A percentile compares a stretch with the other conserved stretches of the same genome.
Conservation (phyloP, 495 filamentous ascomycete species). For the Neurospora pannonica region DNA sequence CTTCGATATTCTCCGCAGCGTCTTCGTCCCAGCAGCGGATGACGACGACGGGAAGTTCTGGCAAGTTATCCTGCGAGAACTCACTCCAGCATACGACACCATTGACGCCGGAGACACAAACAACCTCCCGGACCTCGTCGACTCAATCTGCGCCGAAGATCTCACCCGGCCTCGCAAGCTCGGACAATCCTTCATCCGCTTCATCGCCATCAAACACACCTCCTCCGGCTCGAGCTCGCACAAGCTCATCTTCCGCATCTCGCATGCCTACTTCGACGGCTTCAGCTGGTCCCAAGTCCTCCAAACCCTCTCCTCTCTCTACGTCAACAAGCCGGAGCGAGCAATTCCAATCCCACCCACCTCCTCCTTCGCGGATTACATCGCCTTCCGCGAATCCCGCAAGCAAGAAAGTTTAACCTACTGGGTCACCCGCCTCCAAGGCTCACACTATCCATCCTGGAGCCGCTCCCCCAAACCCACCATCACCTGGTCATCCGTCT, state of each 20-base stretch:
- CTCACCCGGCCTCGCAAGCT: conserved; percentile 26
- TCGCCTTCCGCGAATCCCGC: not conserved
- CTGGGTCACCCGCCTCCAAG: not conserved
- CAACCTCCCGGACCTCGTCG: conserved; percentile 10
- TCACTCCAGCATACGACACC: conserved; percentile 40
- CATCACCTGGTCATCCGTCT: not conserved
- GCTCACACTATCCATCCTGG: not conserved
- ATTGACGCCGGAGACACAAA: conserved; percentile 40
- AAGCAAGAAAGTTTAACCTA: not conserved
- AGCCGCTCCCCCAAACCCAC: not conserved
- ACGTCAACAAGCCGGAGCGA: conserved; percentile 29
- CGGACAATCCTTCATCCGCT: conserved; percentile 47
- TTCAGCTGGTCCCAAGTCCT: conserved; percentile 52
- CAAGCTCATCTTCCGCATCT: conserved; percentile 51
- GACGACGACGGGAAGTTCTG: conserved; percentile 36
- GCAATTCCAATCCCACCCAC: not conserved
- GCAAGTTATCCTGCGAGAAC: conserved; percentile 51
- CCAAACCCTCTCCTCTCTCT: conserved; percentile 41
- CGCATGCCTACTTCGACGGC: conserved; percentile 61
- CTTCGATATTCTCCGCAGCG: conserved; percentile 54
- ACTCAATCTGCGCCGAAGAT: conserved; percentile 23
- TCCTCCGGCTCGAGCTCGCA: conserved; percentile 20
- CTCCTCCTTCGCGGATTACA: not conserved
- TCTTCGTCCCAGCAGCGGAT: conserved; percentile 42
- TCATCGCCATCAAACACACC: conserved; percentile 39